Evolutionary conservation across 208 protist species (phyloP).

Genomic region (Porcisia deanei): DNA sequence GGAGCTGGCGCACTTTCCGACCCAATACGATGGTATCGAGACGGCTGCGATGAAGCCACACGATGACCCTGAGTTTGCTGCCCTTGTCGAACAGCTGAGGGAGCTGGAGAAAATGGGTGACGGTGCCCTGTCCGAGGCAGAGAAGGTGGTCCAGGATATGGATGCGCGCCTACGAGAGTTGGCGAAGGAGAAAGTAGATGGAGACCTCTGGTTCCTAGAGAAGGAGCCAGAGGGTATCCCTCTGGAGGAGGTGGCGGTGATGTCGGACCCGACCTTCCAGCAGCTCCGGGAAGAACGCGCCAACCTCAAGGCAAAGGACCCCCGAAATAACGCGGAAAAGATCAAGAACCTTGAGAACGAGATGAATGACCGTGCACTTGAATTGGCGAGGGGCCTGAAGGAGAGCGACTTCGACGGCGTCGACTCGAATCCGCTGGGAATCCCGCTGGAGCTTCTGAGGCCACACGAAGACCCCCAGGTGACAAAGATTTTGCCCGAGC

Average conservation of each 20-base stretch:
- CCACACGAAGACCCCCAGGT: conserved; percentile 57
- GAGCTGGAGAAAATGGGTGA: conserved; percentile 37
- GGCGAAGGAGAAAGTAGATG: conserved; percentile 61
- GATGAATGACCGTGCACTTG: conserved; percentile 66
- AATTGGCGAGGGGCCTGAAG: conserved; percentile 48
- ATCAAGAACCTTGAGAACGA: conserved; percentile 60
- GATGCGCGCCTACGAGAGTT: conserved; percentile 44
- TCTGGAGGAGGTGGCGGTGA: conserved; percentile 57
- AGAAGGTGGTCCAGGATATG: conserved; percentile 49
- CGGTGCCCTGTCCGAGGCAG: conserved; percentile 28
- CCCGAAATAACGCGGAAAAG: conserved; percentile 48
- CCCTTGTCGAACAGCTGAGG: conserved; percentile 57
- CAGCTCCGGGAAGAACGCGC: conserved; percentile 51
- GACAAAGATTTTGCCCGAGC: conserved; percentile 56
- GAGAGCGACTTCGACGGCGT: conserved; percentile 62
- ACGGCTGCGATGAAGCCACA: conserved; percentile 56
- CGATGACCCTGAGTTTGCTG: conserved; percentile 58
- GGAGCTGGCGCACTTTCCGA: conserved; percentile 55
- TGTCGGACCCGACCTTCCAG: conserved; percentile 44
- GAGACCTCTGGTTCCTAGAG: conserved; percentile 74
- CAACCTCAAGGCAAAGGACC: conserved; percentile 61
- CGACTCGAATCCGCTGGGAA: conserved; percentile 50
- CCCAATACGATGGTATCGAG: conserved; percentile 56
- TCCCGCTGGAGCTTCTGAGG: conserved; percentile 61
- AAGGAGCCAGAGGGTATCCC: conserved; percentile 70